Percentiles rank a stretch among this genome's conserved stretches.
Conservation (phyloP, 106 monocot species). For the Platanthera guangdongensis region DNA sequence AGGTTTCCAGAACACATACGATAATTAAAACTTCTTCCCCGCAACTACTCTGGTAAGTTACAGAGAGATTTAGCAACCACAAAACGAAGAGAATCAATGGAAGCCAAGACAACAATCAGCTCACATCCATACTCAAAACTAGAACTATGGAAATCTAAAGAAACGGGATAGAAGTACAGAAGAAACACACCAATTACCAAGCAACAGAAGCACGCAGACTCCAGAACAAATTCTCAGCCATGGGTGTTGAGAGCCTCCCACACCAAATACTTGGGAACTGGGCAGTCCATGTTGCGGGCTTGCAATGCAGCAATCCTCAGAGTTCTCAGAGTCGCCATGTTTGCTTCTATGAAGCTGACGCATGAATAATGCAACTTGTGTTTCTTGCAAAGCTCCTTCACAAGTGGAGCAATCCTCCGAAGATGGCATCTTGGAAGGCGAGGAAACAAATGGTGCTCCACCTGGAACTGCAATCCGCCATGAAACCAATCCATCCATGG, state of each 20-base stretch:
- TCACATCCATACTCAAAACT: too few relatives aligned
- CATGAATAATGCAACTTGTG: conserved; percentile 32
- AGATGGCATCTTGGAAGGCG: conserved; percentile 42
- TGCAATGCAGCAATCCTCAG: conserved; percentile 45
- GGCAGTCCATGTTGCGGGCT: conserved; percentile 25
- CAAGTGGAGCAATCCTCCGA: conserved; percentile 32
- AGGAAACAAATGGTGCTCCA: conserved; percentile 63
- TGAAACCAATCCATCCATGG: conserved; percentile 81
- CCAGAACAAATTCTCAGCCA: conserved; percentile 16
- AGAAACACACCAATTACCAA: conserved; percentile 2
- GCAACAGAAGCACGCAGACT: background rate
- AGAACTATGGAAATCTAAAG: background rate
- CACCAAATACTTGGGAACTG: conserved; percentile 37
- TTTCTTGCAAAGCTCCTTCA: conserved; percentile 45
- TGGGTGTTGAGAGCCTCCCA: conserved; percentile 66
- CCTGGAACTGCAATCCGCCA: conserved; percentile 61
- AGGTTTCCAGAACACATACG: background rate
- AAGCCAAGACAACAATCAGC: background rate
- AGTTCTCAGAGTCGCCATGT: conserved; percentile 26
- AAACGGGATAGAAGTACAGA: background rate
- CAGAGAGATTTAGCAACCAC: background rate
- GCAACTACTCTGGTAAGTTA: background rate
- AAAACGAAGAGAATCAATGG: background rate
- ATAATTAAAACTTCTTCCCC: background rate
- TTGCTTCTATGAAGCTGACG: conserved; percentile 36